phyloP scores from a whole-genome alignment of 352 stramenopile species.

The Pythium plurisporium region DNA sequence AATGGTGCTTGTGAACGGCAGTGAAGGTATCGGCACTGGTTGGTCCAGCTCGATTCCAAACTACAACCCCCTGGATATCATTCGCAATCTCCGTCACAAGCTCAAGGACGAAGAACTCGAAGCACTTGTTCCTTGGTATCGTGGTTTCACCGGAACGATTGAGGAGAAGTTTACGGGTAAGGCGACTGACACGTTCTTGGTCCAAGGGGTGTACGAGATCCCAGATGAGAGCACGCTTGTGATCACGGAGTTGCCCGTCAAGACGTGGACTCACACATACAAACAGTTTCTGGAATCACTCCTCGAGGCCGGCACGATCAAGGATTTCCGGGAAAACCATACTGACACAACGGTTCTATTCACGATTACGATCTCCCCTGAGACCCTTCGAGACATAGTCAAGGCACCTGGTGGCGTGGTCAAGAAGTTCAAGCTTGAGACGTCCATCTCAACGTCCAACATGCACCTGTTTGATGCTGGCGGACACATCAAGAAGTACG shows the following conservation, averaged over 20 bases:
- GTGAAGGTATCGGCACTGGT: conserved; percentile 96
- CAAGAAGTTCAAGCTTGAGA: conserved; percentile 96
- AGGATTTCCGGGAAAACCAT: conserved; percentile 92
- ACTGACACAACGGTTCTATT: conserved; percentile 92
- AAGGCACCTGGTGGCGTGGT: conserved; percentile 75
- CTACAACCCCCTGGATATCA: conserved; percentile 91
- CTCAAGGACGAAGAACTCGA: conserved; percentile 54
- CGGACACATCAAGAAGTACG: conserved; percentile 93
- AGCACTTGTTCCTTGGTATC: conserved; percentile 88
- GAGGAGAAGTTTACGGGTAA: conserved; percentile 59
- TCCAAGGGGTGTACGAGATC: conserved; percentile 82
- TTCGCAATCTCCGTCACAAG: conserved; percentile 65
- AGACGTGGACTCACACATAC: conserved; percentile 96
- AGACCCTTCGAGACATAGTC: conserved; percentile 64
- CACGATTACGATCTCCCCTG: conserved; percentile 74
- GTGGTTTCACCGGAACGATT: conserved; percentile 89
- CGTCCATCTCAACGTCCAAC: conserved; percentile 92
- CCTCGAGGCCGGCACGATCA: conserved; percentile 81
- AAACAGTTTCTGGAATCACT: conserved; percentile 94
- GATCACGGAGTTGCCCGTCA: conserved; percentile 96
- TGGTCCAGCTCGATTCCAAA: conserved; percentile 91
- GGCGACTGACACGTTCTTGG: conserved; percentile 67
- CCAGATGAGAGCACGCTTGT: conserved; percentile 87
- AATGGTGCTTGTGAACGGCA: conserved; percentile 96
- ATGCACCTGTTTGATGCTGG: conserved; percentile 95